Evolutionary conservation across 371 early-diverging fungal genomes (phyloP).

Genomic region (Mucor piriformis): DNA sequence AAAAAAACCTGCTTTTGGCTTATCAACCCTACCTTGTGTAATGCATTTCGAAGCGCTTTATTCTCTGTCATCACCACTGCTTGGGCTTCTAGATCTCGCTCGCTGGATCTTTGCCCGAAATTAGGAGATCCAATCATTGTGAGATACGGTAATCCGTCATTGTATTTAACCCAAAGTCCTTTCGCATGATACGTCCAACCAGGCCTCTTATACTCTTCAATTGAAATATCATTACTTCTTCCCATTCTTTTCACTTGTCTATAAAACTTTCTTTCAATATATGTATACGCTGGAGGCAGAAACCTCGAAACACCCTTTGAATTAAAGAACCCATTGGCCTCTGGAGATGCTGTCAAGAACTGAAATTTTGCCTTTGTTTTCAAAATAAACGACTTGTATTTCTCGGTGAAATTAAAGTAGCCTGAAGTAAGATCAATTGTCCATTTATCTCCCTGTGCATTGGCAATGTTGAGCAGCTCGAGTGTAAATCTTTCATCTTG

Average conservation of each 20-base stretch:
- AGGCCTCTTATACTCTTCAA: conserved; percentile 71
- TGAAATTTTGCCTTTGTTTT: conserved; percentile 60
- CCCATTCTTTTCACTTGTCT: conserved; percentile 38
- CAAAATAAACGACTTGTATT: conserved; percentile 64
- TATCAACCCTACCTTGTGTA: conserved; percentile 71
- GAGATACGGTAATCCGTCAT: conserved; percentile 50
- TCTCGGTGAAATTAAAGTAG: conserved; percentile 91
- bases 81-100: conserved; percentile 90
- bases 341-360: conserved; percentile 85
- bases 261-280: conserved; percentile 70
- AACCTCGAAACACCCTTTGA: conserved; percentile 86
- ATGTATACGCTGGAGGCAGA: conserved; percentile 90
- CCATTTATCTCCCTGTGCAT: conserved; percentile 41
- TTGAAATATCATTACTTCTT: conserved; percentile 53
- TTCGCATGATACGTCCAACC: conserved; percentile 96
- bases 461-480: conserved; percentile 59
- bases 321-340: conserved; percentile 93
- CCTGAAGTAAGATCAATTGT: conserved; percentile 80
- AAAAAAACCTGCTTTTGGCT: not conserved
- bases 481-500: conserved; percentile 78
- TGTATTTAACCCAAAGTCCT: conserved; percentile 63
- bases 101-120: conserved; percentile 88
- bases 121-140: conserved; percentile 94
- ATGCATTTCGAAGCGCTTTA: conserved; percentile 48
- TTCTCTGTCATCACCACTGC: conserved; percentile 72